A percentile compares a stretch with the other conserved stretches of the same genome.
Conservation (phyloP, 148 eudicot genomes). For the Rhododendron ovatum region DNA sequence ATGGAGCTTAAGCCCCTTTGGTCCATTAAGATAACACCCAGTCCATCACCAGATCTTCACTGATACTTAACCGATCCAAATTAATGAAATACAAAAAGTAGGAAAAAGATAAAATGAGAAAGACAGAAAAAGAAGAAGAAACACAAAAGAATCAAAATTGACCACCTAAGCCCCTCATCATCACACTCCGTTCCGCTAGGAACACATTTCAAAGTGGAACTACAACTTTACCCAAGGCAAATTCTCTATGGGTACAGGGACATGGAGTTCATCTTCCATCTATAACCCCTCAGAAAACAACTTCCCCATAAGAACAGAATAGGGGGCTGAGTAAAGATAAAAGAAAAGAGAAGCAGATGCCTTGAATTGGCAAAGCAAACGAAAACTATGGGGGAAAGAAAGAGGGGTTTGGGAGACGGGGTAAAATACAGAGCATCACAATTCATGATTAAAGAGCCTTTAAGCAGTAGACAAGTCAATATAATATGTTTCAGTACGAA, state of each 20-base stretch:
- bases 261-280: background rate
- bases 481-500: background rate
- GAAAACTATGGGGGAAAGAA: background rate
- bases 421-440: background rate
- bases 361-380: background rate
- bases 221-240: constrained; percentile 1
- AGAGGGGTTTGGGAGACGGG: background rate
- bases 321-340: background rate
- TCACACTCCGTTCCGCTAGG: background rate
- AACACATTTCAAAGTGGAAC: background rate
- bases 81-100: background rate
- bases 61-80: background rate
- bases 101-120: background rate
- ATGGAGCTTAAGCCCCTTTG: background rate
- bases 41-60: background rate
- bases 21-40: background rate
- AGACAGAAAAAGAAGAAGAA: background rate
- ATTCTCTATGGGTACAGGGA: background rate
- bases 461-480: background rate
- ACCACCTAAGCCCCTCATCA: background rate
- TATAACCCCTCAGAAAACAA: background rate
- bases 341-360: background rate
- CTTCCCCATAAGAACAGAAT: background rate
- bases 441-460: background rate
- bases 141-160: background rate